These are phyloP conservation scores for Pyrus communis DNA, from an alignment of 306 rosid species.

Conservation along the genomic window DNA sequence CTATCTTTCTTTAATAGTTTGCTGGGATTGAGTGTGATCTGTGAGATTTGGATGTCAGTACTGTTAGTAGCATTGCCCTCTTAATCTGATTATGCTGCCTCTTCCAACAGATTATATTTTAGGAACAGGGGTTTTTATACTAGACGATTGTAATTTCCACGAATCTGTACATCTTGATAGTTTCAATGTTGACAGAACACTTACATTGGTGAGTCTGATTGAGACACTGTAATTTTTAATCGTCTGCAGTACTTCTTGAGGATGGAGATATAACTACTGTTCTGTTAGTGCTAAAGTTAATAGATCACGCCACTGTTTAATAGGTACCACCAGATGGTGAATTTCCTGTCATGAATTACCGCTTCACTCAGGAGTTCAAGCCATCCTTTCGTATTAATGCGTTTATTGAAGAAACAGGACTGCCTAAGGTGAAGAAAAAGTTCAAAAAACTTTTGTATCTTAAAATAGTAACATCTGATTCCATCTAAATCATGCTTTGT, in stretches of 20 bases:
- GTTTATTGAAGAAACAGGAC: conserved; percentile 77
- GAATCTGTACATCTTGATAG: conserved; percentile 90
- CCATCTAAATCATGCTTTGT: conserved; percentile 4
- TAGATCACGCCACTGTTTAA: conserved; percentile 10
- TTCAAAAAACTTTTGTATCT: conserved; percentile 4
- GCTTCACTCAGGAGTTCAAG: conserved; percentile 83
- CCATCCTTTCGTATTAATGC: conserved; percentile 81
- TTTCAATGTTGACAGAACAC: conserved; percentile 68
- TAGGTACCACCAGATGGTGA: conserved; percentile 93
- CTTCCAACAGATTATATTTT: conserved; percentile 56
- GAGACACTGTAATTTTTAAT: neutral
- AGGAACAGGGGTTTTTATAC: conserved; percentile 57
- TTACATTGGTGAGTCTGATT: conserved; percentile 59
- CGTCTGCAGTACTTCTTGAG: neutral
- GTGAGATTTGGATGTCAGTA: neutral
- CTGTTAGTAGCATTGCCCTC: neutral
- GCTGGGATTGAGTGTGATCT: neutral
- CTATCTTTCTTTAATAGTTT: neutral
- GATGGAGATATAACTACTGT: neutral
- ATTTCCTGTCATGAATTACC: conserved; percentile 92
- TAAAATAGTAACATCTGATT: conserved; percentile 6
- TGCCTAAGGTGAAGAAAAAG: conserved; percentile 50
- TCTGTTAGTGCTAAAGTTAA: conserved; percentile 6
- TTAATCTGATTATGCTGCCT: conserved; percentile 13
- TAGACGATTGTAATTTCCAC: conserved; percentile 93